Evolutionary conservation across 495 filamentous ascomycete species (phyloP).

Genomic region (Platismatia glauca): DNA sequence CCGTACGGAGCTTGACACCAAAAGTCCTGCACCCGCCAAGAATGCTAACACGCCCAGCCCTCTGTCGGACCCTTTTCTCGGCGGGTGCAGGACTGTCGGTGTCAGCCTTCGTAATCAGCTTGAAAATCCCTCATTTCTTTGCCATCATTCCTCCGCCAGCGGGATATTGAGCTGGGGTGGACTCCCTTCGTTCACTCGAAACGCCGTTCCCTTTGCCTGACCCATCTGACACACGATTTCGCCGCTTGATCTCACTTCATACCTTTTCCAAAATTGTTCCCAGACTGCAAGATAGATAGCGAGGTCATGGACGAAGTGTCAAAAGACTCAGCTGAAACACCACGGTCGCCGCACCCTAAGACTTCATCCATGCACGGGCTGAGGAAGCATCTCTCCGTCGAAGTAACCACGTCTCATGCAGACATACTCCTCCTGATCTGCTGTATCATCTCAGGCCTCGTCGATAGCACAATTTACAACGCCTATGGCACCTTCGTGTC

Average conservation of each 20-base stretch:
- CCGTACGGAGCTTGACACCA: too few species aligned
- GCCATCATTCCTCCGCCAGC: too few species aligned
- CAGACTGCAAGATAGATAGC: not conserved
- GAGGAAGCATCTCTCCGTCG: slow-evolving; percentile 24
- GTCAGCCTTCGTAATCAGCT: too few species aligned
- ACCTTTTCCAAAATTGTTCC: not conserved
- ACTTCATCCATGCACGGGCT: not conserved
- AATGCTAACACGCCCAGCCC: too few species aligned
- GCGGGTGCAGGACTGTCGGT: too few species aligned
- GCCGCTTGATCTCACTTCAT: not conserved
- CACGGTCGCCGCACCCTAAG: not conserved
- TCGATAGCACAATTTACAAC: slow-evolving; percentile 45
- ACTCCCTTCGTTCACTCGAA: too few species aligned
- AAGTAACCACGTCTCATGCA: slow-evolving; percentile 33
- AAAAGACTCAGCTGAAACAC: not conserved
- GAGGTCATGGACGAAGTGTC: not conserved
- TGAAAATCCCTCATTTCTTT: too few species aligned
- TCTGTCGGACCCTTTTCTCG: too few species aligned
- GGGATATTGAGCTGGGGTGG: too few species aligned
- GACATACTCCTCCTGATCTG: slow-evolving; percentile 39
- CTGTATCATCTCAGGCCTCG: slow-evolving; percentile 41
- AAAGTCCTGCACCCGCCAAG: too few species aligned
- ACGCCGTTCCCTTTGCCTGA: too few species aligned
- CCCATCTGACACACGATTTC: too few species aligned
- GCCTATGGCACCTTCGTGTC: slow-evolving; percentile 47